A percentile compares a stretch with the other conserved stretches of the same genome.
Evolutionary conservation across 768 basidiomycete species (phyloP).

Genomic region (Podaxis sp.): DNA sequence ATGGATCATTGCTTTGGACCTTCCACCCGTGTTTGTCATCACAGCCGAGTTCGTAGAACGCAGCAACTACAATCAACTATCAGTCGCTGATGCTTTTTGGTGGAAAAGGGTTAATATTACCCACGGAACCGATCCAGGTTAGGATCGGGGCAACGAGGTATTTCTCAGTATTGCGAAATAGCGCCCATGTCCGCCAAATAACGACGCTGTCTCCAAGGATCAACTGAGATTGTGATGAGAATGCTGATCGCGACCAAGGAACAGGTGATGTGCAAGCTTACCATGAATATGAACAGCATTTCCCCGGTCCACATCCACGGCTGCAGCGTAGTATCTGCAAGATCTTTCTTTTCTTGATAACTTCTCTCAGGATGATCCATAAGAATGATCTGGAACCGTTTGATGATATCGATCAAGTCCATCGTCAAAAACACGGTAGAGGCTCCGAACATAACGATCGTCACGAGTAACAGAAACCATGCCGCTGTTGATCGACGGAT

Average conservation of each 20-base stretch:
- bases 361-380: slow-evolving; percentile 20
- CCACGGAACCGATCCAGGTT: slow-evolving; percentile 28
- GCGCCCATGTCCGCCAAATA: slow-evolving; percentile 29
- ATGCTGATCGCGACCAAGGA: neutral
- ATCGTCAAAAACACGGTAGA: slow-evolving; percentile 27
- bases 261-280: neutral
- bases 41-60: slow-evolving; percentile 30
- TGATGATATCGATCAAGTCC: slow-evolving; percentile 28
- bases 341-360: slow-evolving; percentile 21
- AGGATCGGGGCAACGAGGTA: slow-evolving; percentile 23
- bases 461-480: slow-evolving; percentile 24
- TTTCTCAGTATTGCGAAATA: slow-evolving; percentile 21
- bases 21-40: slow-evolving; percentile 27
- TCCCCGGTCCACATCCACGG: slow-evolving; percentile 29
- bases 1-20: slow-evolving; percentile 23
- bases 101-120: slow-evolving; percentile 13
- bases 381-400: slow-evolving; percentile 27
- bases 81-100: neutral
- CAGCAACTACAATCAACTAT: slow-evolving; percentile 21
- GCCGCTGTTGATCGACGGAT: slow-evolving; percentile 18
- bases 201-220: slow-evolving; percentile 31
- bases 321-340: slow-evolving; percentile 23
- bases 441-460: slow-evolving; percentile 27
- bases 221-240: slow-evolving; percentile 17
- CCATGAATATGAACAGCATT: slow-evolving; percentile 32